Base-by-base conservation (phyloP, 106 monocot species). In the Alisma plantagoaquatica region DNA sequence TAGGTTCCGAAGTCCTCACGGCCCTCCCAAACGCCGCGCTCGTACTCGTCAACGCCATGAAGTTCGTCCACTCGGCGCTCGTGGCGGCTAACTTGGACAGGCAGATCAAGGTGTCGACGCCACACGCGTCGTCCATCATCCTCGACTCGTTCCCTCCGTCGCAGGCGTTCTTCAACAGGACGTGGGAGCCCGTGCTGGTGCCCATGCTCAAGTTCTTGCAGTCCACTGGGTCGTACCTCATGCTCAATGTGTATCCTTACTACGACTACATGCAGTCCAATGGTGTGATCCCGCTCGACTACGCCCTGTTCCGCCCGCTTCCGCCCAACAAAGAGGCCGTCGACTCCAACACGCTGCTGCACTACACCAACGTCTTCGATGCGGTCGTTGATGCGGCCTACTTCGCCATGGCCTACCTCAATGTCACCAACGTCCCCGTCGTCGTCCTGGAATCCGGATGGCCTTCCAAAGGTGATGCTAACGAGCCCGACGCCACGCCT, bases 191-290 rank as follows among this genome's bases (percentile, higher is more conserved):
- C 0, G 65, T 83, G 29, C n/a, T 83, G 3, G 45, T 67, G 12
- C 88, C 88, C 1, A 72, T 88, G 53, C 88, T 88, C 23, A 78
- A 73, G 58, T 83, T 88, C 70, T 76, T 88, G 17, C 78, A 79
- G 44, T 76, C 88, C 55, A 83, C 82, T 9, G 57, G 33, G 22
- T 79, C 88, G 12, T 61, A 53, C 28, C 63, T 88, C 23, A 82
- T 88, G 82, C 82, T 88, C 43, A 88, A 88, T 45, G 88, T 88
- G 10, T 88, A 88, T 56, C 88, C 88, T 0, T 88, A 88, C 76
- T 88, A 88, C 33, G 88, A 83, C 57, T 88, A 83, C 70, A 79
- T 88, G 82, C 72, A 75, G 53, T 82, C 88, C 45, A 79, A 88
- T 23, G 82, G 88, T 21, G 63, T 79, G 15, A 72, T 88, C 65